Evolutionary conservation across 495 filamentous ascomycete species (phyloP).

Genomic region (Aspergillus nidulans): DNA sequence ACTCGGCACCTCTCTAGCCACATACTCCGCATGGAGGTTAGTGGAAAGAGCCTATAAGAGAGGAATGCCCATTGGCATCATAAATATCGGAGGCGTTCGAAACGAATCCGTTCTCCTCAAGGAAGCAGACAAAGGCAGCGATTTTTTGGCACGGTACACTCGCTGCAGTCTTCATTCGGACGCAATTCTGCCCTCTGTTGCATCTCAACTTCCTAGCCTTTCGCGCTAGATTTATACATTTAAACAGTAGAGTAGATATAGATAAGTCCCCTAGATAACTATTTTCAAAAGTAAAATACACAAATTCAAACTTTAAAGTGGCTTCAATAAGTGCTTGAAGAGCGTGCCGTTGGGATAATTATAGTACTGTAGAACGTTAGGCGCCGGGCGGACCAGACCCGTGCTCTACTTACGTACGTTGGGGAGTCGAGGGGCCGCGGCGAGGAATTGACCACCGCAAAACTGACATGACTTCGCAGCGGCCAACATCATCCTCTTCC

Average conservation of each 20-base stretch:
- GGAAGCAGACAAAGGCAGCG: constrained; percentile 25
- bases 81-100: constrained; percentile 79
- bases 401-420: background rate
- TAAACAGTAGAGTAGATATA: background rate
- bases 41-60: constrained; percentile 75
- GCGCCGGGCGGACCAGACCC: constrained; percentile 1
- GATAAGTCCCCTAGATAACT: background rate
- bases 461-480: constrained; percentile 24
- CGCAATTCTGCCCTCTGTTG: constrained; percentile 33
- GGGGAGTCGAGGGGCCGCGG: constrained; percentile 13
- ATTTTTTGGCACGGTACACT: constrained; percentile 20
- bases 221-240: background rate
- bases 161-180: constrained; percentile 39
- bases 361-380: background rate
- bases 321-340: too few relatives aligned
- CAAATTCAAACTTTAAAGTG: background rate
- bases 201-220: constrained; percentile 24
- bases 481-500: constrained; percentile 14
- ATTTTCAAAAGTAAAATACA: background rate
- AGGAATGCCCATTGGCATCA: constrained; percentile 78
- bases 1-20: constrained; percentile 84
- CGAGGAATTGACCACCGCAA: constrained; percentile 2
- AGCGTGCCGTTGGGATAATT: background rate
- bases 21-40: constrained; percentile 90
- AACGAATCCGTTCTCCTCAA: constrained; percentile 70